Evolutionary conservation across 139 green algal species (phyloP), one percentile per base, ranked within the genome.

Genomic region (Ettlia oleoabundans): DNA sequence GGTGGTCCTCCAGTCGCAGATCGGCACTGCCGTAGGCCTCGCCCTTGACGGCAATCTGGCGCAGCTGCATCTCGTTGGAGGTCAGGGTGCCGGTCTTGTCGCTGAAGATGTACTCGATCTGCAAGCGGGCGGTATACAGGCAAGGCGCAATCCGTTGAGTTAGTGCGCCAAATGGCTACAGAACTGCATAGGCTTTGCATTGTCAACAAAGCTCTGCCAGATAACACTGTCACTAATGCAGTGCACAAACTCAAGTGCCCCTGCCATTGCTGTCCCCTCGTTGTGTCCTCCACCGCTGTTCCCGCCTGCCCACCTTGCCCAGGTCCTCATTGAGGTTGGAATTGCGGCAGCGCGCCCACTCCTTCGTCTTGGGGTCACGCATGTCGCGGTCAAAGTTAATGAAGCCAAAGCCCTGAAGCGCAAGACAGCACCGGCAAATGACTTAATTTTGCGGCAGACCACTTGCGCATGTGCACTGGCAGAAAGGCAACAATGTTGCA

Each of bases 251-350:
- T n/a, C n/a, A n/a, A n/a, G n/a, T n/a, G n/a, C n/a, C n/a, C n/a
- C n/a, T n/a, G n/a, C n/a, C n/a, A 58, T 58, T 58, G 47, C 58
- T 30, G 24, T 21, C 26, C n/a, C n/a, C n/a, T n/a, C n/a, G n/a
- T n/a, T n/a, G n/a, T n/a, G n/a, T n/a, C n/a, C n/a, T n/a, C n/a
- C n/a, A n/a, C n/a, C n/a, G n/a, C n/a, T n/a, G n/a, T n/a, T n/a
- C n/a, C n/a, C n/a, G 2, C 42, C 28, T 40, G 10, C 76, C 15
- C 69, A 87, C 81, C 76, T 92, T 92, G 76, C 97, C 97, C 73
- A 99, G 93, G 84, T 99, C 97, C 84, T 99, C 97, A 69, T 99
- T 99, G 30, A 99, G 88, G 86, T 98, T 98, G 47, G 92, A 97
- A 72, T 96, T 98, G 75, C 95, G 92, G 28, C 93, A 95, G 53